Evolutionary conservation across 192 early-diverging fungal species (phyloP), one percentile per base, ranked within the genome.

Genomic region (Coemansia sp.): DNA sequence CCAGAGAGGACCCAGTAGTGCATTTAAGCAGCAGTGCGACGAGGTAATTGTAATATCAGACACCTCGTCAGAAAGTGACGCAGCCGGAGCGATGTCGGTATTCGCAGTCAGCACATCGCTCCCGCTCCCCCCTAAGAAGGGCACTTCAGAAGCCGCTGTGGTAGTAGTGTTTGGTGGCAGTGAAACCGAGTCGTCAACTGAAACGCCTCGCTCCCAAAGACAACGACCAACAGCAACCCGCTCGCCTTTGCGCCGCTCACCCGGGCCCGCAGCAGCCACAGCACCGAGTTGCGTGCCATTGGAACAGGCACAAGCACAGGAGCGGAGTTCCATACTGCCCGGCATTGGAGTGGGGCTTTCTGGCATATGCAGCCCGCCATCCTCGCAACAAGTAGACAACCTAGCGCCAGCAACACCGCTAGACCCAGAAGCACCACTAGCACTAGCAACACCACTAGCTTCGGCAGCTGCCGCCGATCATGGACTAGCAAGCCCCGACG

Each of bases 281-380:
- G 21, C 18, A 55, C 51, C 14, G 26, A 55, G 51, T 31, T 14
- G 13, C 51, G 20, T n/a, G 43, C 20, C 43, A 46, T 9, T 20
- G 9, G 43, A 46, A n/a, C 40, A 40, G 16, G 46, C 3, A 11
- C 43, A 48, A 48, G 45, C 20, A 21, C 48, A 31, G 48, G 48
- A 28, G 26, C 51, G 51, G 51, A 55, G 13, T 55, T 55, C 51
- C 51, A 31, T 33, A 55, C 16, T 55, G 26, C 51, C 26, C 51
- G 33, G 28, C 51, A n/a, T 26, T 14, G 51, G 33, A 5, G 24
- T 55, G 16, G 51, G 7, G 13, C 7, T 55, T 5, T 33, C 51
- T 14, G 51, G 51, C 14, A 55, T 55, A 31, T 55, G 51, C 51
- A 55, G 51, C 16, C 51, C 51, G 24, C 51, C 51, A 7, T 26